Conservation (phyloP, 306 rosid genomes). For the Lathyrus aphaca region DNA sequence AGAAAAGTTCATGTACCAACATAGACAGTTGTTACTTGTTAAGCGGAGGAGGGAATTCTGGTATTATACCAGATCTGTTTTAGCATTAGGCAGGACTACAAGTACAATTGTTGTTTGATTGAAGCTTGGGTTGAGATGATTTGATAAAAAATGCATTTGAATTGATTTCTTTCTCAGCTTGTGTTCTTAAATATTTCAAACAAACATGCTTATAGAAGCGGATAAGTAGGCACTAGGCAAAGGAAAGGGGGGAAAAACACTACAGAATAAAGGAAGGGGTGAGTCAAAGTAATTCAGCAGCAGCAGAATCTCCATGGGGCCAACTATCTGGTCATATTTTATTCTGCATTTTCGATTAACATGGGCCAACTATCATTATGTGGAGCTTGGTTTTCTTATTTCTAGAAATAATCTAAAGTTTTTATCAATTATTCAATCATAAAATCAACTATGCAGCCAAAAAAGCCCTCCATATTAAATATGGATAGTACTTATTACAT, state of each 20-base stretch:
- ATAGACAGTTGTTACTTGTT: not conserved
- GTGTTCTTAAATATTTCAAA: not conserved
- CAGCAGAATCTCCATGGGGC: not conserved
- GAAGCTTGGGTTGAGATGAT: not conserved
- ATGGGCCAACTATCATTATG: not conserved
- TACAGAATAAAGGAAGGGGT: not conserved
- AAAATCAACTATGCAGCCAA: conserved; percentile 30
- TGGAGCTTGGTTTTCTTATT: conserved; percentile 6
- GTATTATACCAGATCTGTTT: no score
- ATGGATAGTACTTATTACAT: conserved; percentile 7
- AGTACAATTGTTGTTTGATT: not conserved
- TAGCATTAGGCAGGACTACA: no score
- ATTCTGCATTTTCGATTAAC: not conserved
- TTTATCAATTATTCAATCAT: conserved; percentile 13
- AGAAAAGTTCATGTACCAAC: not conserved
- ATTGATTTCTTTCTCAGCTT: not conserved
- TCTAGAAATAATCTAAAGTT: not conserved
- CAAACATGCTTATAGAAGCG: not conserved
- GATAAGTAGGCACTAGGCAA: not conserved
- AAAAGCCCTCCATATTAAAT: conserved; percentile 9
- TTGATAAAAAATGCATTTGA: not conserved
- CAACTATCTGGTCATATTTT: conserved; percentile 15
- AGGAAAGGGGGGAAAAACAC: conserved; percentile 1
- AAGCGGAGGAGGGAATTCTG: not conserved
- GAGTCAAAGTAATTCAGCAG: not conserved